Base-by-base conservation (phyloP, 1,139 yeast genomes). In the Lizanozyma gosingica region DNA sequence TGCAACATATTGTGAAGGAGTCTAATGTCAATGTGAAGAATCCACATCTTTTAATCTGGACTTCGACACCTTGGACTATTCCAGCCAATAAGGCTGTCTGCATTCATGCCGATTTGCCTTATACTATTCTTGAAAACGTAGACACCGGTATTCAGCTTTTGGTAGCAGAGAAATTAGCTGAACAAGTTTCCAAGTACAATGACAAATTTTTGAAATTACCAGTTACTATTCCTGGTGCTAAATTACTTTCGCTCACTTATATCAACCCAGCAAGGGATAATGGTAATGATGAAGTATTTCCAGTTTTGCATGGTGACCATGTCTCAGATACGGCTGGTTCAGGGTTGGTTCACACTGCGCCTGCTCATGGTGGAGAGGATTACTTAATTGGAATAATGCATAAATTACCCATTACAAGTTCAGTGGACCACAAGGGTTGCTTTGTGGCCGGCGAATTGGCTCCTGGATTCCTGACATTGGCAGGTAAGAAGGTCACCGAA, bases 1-100 rank as follows among this genome's bases (percentile, higher is more conserved):
- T 22, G 11, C 29, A 22, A 22, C 11, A 6, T 11, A 22, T 22
- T 22, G 29, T 22, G 9, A 11, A 22, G 6, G 29, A 6, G 6
- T 22, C 29, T 22, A 22, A 22, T 22, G 35, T 46, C 27, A 36
- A 35, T 3, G 17, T 32, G 4, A 44, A 39, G 1, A 45, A 46
- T 11, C 46, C 61, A 16, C 54, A 47, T 36, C 50, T 54, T 53
- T 62, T 83, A 45, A 86, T 92, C 42, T 92, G 99, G 99, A 92
- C 99, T 0, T 88, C 97, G 1, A 92, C 98, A 1, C 97, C 98
- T 0, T 92, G 99, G 99, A 94, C 99, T 0, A 67, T 94, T 33
- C 85, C 87, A 2, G 83, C 95, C 0, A 92, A 94, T 55, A 71
- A 73, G 46, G 97, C 97, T 1, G 78, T 92, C 39, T 83, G 94